phyloP scores from a whole-genome alignment of 768 basidiomycete species.

The Tulasnella sp. region DNA sequence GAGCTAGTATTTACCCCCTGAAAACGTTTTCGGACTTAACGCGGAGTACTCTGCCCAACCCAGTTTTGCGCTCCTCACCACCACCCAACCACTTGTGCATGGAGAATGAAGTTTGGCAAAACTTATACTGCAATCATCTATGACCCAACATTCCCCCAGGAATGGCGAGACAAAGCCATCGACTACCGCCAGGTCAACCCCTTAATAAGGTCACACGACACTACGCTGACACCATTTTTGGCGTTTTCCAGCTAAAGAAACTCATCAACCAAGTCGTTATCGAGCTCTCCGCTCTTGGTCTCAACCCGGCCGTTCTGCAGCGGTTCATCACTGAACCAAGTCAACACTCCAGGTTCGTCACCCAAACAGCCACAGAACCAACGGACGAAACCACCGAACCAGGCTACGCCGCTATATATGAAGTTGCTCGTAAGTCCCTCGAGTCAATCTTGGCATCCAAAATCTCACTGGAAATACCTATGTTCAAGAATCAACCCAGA shows the following conservation, averaged over 20 bases:
- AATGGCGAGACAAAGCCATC: conserved; percentile 72
- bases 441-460: neutral
- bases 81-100: conserved; percentile 9
- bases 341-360: neutral
- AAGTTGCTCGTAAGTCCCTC: neutral
- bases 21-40: neutral
- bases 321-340: conserved; percentile 34
- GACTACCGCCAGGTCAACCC: conserved; percentile 69
- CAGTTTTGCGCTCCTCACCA: neutral
- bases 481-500: neutral
- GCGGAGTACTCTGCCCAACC: neutral
- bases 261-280: conserved; percentile 73
- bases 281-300: conserved; percentile 71
- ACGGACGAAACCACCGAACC: neutral
- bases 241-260: conserved; percentile 68
- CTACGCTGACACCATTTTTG: neutral
- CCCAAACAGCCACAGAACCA: neutral
- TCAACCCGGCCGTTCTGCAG: conserved; percentile 45
- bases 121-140: conserved; percentile 41
- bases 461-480: neutral
- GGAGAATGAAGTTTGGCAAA: conserved; percentile 43
- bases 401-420: neutral
- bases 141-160: conserved; percentile 59
- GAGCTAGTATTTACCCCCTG: neutral
- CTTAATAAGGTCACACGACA: neutral